Conservation (phyloP, 2,329 filamentous ascomycete species). For the Neodidymelliopsis sp. region DNA sequence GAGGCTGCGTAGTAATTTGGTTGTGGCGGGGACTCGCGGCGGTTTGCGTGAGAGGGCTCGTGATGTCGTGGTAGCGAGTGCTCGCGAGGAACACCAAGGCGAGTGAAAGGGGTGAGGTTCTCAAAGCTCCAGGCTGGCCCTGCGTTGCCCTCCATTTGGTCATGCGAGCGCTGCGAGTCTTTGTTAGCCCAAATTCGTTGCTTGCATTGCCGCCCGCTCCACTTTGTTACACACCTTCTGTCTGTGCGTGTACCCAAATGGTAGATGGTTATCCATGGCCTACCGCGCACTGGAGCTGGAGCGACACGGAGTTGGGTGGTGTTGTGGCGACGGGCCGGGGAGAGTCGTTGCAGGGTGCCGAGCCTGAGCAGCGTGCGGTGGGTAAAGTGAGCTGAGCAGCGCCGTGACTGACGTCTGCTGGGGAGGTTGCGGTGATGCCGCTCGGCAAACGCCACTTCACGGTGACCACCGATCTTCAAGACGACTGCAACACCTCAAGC, state of each 20-base stretch:
- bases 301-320: background rate
- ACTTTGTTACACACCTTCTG: slow-evolving; percentile 42
- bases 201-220: slow-evolving; percentile 19
- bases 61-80: slow-evolving; percentile 8
- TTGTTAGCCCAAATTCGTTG: slow-evolving; percentile 14
- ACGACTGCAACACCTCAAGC: background rate
- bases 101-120: slow-evolving; percentile 15
- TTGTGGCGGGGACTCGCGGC: slow-evolving; percentile 9
- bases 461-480: slow-evolving; percentile 5
- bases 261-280: slow-evolving; percentile 42
- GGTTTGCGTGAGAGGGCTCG: slow-evolving; percentile 14
- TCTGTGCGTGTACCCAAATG: slow-evolving; percentile 43
- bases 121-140: slow-evolving; percentile 36
- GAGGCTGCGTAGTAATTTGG: slow-evolving; percentile 4
- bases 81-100: slow-evolving; percentile 17
- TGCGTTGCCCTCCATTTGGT: slow-evolving; percentile 42
- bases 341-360: slow-evolving; percentile 3
- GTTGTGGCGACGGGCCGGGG: background rate
- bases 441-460: slow-evolving; percentile 19
- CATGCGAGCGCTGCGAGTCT: slow-evolving; percentile 43
- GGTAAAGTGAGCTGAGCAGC: slow-evolving; percentile 5
- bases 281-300: slow-evolving; percentile 8
- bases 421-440: slow-evolving; percentile 7
- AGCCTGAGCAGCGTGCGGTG: slow-evolving; percentile 2
- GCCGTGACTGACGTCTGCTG: slow-evolving; percentile 7